phyloP scores from a whole-genome alignment of 2,329 filamentous ascomycete genomes.

The Penicillium brevicompactum region DNA sequence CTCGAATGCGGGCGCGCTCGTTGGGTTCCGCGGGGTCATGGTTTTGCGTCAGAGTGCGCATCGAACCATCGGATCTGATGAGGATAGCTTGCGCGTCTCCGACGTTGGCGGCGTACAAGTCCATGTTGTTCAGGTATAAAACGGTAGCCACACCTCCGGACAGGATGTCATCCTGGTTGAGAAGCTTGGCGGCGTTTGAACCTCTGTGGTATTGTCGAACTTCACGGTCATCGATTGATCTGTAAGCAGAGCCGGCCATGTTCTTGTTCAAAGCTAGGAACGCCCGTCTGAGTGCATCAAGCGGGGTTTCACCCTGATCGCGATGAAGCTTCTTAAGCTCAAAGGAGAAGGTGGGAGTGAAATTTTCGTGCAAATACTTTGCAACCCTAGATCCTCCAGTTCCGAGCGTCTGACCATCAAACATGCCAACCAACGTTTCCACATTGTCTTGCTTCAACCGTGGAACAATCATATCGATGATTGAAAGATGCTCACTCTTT shows the following conservation, averaged over 20 bases:
- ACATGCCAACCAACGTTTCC: slow-evolving; percentile 89
- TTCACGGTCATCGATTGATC: slow-evolving; percentile 74
- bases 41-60: slow-evolving; percentile 82
- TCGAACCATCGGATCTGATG: slow-evolving; percentile 82
- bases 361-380: slow-evolving; percentile 95
- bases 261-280: slow-evolving; percentile 94
- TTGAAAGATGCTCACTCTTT: slow-evolving; percentile 90
- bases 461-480: slow-evolving; percentile 92
- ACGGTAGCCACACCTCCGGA: slow-evolving; percentile 92
- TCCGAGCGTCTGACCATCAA: slow-evolving; percentile 88
- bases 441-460: slow-evolving; percentile 87
- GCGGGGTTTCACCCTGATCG: slow-evolving; percentile 70
- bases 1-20: slow-evolving; percentile 86
- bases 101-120: slow-evolving; percentile 92
- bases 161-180: slow-evolving; percentile 85
- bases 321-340: slow-evolving; percentile 76
- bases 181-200: slow-evolving; percentile 70
- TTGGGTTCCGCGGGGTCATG: slow-evolving; percentile 87
- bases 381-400: slow-evolving; percentile 92
- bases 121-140: slow-evolving; percentile 83
- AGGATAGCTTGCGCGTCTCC: slow-evolving; percentile 95
- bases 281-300: slow-evolving; percentile 80
- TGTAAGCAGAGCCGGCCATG: slow-evolving; percentile 79
- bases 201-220: slow-evolving; percentile 65
- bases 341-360: slow-evolving; percentile 78